Evolutionary conservation across 2,329 filamentous ascomycete genomes (phyloP), one percentile per base, ranked within the genome.

Genomic region (Venturia pyrina): DNA sequence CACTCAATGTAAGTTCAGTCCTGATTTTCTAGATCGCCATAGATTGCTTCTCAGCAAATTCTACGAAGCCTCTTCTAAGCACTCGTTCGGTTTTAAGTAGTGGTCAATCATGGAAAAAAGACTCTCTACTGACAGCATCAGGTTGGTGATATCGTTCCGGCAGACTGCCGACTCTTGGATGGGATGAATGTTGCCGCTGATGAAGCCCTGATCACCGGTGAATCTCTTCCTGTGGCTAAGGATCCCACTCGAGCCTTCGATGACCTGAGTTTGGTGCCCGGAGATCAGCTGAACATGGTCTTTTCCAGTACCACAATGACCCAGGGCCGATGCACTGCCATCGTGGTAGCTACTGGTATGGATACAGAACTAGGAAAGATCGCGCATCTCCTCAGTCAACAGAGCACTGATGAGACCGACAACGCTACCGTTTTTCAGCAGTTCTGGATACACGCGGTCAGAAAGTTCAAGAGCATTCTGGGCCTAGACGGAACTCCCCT

Each of bases 401-500:
- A 66, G 41, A 62, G 56, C 61, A 67, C 65, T 66, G 61, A 17
- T 19, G 63, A 64, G 32, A 66, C 62, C 46, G 46, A 67, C 57
- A 65, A 67, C 60, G 40, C 48, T 62, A 75, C 67, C 60, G n/a
- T 46, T 4, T 3, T 24, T 8, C n/a, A 1, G 5, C n/a, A 21
- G 10, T 6, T 44, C 17, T n/a, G 37, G 21, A 32, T 5, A 10
- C 19, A 8, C 2, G 17, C 44, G n/a, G 28, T 43, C 13, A 11
- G 15, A 19, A 41, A 70, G 66, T 70, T 77, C 60, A 81, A 79
- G 72, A 76, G 76, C 19, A 78, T 90, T 71, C 78, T 90, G 10
- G 87, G 88, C 63, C 82, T 89, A 67, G 87, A 84, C 65, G 91
- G 91, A 62, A 96, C 92, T 1, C 92, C 92, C 0, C 80, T 96